Conservation (phyloP, 2,329 filamentous ascomycete species). For the Amesomyces nigricolor region DNA sequence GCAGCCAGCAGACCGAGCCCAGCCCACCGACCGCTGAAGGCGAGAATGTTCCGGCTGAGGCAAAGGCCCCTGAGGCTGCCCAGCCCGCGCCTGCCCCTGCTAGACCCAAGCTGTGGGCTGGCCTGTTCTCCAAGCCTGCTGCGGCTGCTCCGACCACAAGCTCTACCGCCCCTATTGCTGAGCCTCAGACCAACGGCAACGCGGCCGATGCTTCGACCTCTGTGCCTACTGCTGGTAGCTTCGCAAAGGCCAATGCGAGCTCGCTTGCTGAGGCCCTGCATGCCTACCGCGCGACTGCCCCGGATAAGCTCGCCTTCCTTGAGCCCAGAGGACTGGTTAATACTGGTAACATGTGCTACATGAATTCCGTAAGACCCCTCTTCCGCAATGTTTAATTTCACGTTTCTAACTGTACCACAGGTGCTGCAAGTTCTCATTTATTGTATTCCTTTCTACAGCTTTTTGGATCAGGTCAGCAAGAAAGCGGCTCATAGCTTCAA, state of each 20-base stretch:
- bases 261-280: slow-evolving; percentile 73
- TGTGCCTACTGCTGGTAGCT: slow-evolving; percentile 31
- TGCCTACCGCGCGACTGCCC: slow-evolving; percentile 61
- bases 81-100: slow-evolving; percentile 26
- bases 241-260: slow-evolving; percentile 43
- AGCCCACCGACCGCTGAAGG: slow-evolving; percentile 2
- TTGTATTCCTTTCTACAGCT: slow-evolving; percentile 90
- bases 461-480: slow-evolving; percentile 80
- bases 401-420: slow-evolving; percentile 46
- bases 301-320: slow-evolving; percentile 69
- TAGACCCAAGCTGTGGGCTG: slow-evolving; percentile 39
- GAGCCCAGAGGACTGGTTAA: slow-evolving; percentile 93
- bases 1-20: slow-evolving; percentile 7
- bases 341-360: slow-evolving; percentile 99
- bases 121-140: slow-evolving; percentile 31
- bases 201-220: slow-evolving; percentile 19
- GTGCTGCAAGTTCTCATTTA: slow-evolving; percentile 93
- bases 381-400: slow-evolving; percentile 15
- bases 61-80: slow-evolving; percentile 27
- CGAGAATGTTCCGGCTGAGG: slow-evolving; percentile 16
- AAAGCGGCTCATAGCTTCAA: slow-evolving; percentile 87
- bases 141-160: slow-evolving; percentile 24
- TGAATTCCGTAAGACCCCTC: slow-evolving; percentile 80
- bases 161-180: slow-evolving; percentile 22
- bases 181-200: slow-evolving; percentile 25